These are phyloP conservation scores for Hippophae gyantsensis DNA, from an alignment of 306 rosid species.

Conservation along the genomic window DNA sequence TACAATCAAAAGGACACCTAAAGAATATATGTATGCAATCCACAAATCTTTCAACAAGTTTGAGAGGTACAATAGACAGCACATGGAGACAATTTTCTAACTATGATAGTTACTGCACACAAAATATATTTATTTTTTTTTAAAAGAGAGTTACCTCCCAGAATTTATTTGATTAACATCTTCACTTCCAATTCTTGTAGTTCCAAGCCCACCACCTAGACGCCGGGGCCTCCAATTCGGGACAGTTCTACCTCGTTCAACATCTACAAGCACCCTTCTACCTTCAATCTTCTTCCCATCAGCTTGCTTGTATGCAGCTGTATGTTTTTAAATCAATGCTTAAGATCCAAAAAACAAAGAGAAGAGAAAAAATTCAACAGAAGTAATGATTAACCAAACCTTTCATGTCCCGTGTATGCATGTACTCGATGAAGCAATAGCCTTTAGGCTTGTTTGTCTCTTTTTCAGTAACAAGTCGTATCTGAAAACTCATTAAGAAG, in stretches of 20 bases:
- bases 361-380: constrained; percentile 9
- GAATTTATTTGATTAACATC: constrained; percentile 74
- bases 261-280: constrained; percentile 96
- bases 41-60: not conserved
- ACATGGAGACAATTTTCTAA: not conserved
- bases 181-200: constrained; percentile 92
- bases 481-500: constrained; percentile 35
- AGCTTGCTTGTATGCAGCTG: constrained; percentile 99
- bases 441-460: constrained; percentile 81
- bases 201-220: constrained; percentile 98
- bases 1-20: not conserved
- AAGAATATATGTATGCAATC: too few relatives aligned
- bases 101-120: not conserved
- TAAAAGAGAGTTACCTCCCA: constrained; percentile 53
- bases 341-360: not conserved
- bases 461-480: constrained; percentile 65
- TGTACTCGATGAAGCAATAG: constrained; percentile 84
- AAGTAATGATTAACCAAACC: constrained; percentile 31
- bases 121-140: too few relatives aligned
- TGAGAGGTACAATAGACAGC: not conserved
- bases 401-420: constrained; percentile 99
- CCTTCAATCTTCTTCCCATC: constrained; percentile 97
- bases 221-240: constrained; percentile 99
- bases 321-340: constrained; percentile 11
- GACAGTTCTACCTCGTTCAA: constrained; percentile 97